Conservation (phyloP, 306 rosid genomes). For the Hippophae rhamnoides region DNA sequence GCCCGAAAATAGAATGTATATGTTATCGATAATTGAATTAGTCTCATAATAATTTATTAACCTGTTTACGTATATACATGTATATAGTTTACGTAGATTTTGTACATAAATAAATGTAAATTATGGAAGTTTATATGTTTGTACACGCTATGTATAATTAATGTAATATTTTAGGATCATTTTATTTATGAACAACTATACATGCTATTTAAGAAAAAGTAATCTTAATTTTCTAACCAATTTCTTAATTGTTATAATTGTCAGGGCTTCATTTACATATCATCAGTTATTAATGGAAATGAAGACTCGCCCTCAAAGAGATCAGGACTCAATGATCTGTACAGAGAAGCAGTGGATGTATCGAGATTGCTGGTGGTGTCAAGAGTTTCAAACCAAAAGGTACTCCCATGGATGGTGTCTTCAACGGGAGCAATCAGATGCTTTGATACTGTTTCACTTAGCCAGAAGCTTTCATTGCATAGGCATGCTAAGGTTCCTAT, state of each 20-base stretch:
- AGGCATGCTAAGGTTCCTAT: constrained; percentile 72
- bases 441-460: constrained; percentile 72
- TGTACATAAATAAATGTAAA: too few species aligned
- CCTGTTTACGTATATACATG: too few species aligned
- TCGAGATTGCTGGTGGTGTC: constrained; percentile 61
- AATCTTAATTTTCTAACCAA: too few species aligned
- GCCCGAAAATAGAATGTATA: neutral
- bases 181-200: too few species aligned
- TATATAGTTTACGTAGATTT: too few species aligned
- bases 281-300: constrained; percentile 52
- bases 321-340: constrained; percentile 57
- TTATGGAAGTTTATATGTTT: too few species aligned
- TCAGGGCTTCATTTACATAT: constrained; percentile 82
- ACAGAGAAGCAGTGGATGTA: constrained; percentile 44
- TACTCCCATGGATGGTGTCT: constrained; percentile 89
- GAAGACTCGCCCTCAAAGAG: constrained; percentile 50
- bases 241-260: constrained; percentile 8
- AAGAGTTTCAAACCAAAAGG: constrained; percentile 73
- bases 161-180: too few species aligned
- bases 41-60: too few species aligned
- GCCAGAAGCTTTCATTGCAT: constrained; percentile 85
- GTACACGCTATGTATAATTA: too few species aligned
- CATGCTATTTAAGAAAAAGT: too few species aligned
- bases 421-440: constrained; percentile 86
- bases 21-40: too few species aligned